Evolutionary conservation across 352 stramenopile species (phyloP), one percentile per base, ranked within the genome.

Genomic region (Phytophthora macrochlamydospora): DNA sequence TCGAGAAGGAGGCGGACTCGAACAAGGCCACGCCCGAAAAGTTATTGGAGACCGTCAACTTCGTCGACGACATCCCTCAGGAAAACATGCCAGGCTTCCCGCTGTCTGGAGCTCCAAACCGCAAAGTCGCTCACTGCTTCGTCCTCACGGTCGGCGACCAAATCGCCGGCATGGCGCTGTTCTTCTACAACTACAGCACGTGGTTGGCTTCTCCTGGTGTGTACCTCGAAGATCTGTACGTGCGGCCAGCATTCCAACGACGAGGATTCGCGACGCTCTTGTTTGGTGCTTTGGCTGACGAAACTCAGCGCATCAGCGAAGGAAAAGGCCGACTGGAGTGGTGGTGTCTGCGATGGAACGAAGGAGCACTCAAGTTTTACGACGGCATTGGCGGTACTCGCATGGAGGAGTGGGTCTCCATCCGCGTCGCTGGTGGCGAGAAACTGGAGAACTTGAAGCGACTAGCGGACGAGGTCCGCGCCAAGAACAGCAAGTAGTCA

Each of bases 151-250:
- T 73, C 24, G 60, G 50, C 9, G 65, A 69, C 11, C 18, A 73
- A 35, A 42, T 73, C 32, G 65, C 65, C 4, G 65, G 48, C 2
- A 73, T 73, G 65, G 65, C 60, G 33, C 31, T 73, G 6, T 73
- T 73, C 37, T 73, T 65, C 60, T 73, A 73, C 65, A 73, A 69
- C 54, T 73, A 69, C 50, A 75, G 67, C 56, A 71, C 62, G 30
- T 75, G 62, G 67, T 18, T 75, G 29, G 62, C 56, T 8, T 71
- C 67, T 24, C 65, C 62, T 0, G 67, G 61, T 1, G 61, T 71
- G 32, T 67, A 75, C 32, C 67, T 74, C 24, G 62, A 67, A 31
- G 56, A 71, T 29, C 51, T 74, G 28, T 74, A 71, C 46, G 56
- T 74, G 18, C 57, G 51, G 40, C 61, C 62, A 11, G 67, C 51